A percentile compares a stretch with the other conserved stretches of the same genome.
Conservation (phyloP, 306 rosid genomes). For the Ormosia emarginata region DNA sequence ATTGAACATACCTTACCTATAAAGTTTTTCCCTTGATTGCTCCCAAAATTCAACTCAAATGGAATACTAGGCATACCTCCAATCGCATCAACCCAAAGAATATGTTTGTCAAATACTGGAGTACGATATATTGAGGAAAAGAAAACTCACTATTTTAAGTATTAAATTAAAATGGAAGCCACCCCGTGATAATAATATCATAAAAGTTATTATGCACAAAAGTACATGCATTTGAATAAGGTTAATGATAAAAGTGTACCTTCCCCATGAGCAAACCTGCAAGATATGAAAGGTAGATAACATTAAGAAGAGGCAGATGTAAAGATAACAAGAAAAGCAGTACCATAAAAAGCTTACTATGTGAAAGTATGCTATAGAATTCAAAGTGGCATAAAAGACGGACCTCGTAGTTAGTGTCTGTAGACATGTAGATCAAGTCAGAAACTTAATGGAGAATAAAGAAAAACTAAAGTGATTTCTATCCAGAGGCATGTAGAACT, state of each 20-base stretch:
- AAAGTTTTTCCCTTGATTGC: no score
- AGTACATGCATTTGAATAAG: slow-evolving; percentile 99
- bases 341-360: slow-evolving; percentile 56
- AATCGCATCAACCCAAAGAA: no score
- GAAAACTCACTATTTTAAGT: no score
- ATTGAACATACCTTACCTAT: no score
- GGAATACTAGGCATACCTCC: no score
- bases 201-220: slow-evolving; percentile 86
- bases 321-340: slow-evolving; percentile 22
- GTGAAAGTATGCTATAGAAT: slow-evolving; percentile 92
- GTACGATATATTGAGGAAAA: no score
- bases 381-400: slow-evolving; percentile 94
- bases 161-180: no score
- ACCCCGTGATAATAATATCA: no score
- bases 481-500: background rate
- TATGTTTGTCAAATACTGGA: no score
- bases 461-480: background rate
- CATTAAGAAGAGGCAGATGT: slow-evolving; percentile 11
- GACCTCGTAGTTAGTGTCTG: slow-evolving; percentile 97
- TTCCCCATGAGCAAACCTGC: slow-evolving; percentile 99
- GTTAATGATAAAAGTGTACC: slow-evolving; percentile 96
- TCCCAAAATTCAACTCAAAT: no score
- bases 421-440: slow-evolving; percentile 34
- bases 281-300: slow-evolving; percentile 24
- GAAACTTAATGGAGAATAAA: slow-evolving; percentile 26